These are phyloP conservation scores for Colletotrichum sp. DNA, from an alignment of 2,329 filamentous ascomycete genomes.

Conservation along the genomic window DNA sequence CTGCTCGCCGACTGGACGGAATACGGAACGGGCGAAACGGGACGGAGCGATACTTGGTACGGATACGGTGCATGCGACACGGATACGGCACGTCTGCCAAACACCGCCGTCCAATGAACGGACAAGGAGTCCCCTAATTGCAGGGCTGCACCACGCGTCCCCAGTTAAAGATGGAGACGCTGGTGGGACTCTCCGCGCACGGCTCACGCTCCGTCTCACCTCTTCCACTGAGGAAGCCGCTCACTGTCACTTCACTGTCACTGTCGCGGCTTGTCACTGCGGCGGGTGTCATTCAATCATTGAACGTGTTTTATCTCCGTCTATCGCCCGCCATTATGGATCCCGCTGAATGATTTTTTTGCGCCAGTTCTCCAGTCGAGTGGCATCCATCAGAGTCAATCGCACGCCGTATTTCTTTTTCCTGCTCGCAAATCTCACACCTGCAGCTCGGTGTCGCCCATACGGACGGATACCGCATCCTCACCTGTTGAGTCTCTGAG, in stretches of 20 bases:
- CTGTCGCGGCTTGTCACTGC: neutral
- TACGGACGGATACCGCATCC: neutral
- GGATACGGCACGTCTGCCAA: neutral
- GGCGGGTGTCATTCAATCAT: neutral
- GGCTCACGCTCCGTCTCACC: neutral
- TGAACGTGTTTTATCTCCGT: neutral
- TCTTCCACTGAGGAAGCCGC: neutral
- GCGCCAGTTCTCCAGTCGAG: neutral
- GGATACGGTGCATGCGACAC: neutral
- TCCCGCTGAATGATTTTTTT: neutral
- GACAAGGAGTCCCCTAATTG: neutral
- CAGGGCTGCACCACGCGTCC: conserved; percentile 11
- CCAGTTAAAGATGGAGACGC: neutral
- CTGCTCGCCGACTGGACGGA: neutral
- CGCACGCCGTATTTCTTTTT: neutral
- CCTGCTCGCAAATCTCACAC: neutral
- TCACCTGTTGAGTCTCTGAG: neutral
- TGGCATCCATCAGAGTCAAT: neutral
- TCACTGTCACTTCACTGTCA: neutral
- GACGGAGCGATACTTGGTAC: neutral
- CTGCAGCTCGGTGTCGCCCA: neutral
- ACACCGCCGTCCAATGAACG: neutral
- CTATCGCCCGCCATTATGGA: neutral
- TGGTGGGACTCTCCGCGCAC: neutral
- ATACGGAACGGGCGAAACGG: neutral